Percentiles rank a stretch among this genome's conserved stretches.
Conservation (phyloP, 371 early-diverging fungal genomes). For the Mortierella sp. region DNA sequence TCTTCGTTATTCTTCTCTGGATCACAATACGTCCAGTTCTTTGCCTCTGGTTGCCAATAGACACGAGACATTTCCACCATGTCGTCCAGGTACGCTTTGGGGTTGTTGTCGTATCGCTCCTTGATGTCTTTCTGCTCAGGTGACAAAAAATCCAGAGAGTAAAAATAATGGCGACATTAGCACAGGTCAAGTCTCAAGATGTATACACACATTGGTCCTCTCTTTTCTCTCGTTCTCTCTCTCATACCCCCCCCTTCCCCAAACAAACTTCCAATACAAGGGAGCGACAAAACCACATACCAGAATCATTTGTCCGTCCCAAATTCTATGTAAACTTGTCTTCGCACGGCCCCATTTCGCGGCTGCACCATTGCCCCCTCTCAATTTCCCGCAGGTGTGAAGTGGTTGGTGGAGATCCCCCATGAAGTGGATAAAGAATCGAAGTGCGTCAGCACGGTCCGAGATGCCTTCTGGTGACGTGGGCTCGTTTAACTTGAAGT, state of each 20-base stretch:
- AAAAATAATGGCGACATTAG: not conserved
- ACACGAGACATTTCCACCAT: constrained; percentile 35
- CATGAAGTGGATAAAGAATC: constrained; percentile 59
- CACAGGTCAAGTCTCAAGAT: not conserved
- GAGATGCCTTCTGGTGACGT: constrained; percentile 26
- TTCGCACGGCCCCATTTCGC: constrained; percentile 45
- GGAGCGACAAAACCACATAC: constrained; percentile 19
- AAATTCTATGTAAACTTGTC: constrained; percentile 53
- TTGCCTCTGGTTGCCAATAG: constrained; percentile 37
- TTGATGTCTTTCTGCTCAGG: constrained; percentile 44
- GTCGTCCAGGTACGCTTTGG: constrained; percentile 47
- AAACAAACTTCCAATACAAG: not conserved
- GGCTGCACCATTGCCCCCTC: constrained; percentile 52
- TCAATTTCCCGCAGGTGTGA: constrained; percentile 50
- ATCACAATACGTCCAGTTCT: constrained; percentile 45
- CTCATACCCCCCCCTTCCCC: not conserved
- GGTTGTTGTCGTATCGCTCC: constrained; percentile 44
- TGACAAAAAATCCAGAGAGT: not conserved
- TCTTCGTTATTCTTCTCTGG: constrained; percentile 24
- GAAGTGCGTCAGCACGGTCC: constrained; percentile 49
- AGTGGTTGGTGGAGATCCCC: constrained; percentile 62
- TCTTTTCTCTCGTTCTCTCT: not conserved
- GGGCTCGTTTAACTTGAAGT: constrained; percentile 28
- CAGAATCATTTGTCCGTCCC: constrained; percentile 52
- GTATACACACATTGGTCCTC: not conserved